These are phyloP conservation scores for Apiotrichum siamense DNA, from an alignment of 1,284 basidiomycete species.

Conservation along the genomic window DNA sequence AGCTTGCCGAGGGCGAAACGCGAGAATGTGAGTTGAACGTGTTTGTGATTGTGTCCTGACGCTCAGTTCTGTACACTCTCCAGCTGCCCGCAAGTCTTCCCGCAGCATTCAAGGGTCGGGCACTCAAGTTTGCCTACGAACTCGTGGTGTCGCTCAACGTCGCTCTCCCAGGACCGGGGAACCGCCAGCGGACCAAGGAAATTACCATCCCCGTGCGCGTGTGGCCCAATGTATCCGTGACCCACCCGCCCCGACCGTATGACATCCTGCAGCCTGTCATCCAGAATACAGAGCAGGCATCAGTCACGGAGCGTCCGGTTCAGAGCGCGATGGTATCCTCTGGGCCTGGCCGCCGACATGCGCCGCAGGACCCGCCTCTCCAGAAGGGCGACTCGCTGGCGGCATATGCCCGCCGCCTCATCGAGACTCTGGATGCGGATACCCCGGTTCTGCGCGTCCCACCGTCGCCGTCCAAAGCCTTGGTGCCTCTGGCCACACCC, in stretches of 20 bases:
- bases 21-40: slow-evolving; percentile 40
- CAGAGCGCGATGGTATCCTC: neutral
- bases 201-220: slow-evolving; percentile 37
- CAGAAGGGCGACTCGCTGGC: slow-evolving; percentile 18
- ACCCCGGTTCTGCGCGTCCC: slow-evolving; percentile 1
- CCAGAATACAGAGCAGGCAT: slow-evolving; percentile 44
- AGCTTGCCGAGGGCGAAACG: slow-evolving; percentile 35
- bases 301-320: slow-evolving; percentile 14
- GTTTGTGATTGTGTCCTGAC: neutral
- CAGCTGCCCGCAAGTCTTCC: slow-evolving; percentile 72
- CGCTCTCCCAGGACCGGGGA: slow-evolving; percentile 28
- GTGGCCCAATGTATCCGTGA: slow-evolving; percentile 40
- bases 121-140: slow-evolving; percentile 80
- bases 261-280: slow-evolving; percentile 43
- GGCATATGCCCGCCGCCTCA: slow-evolving; percentile 32
- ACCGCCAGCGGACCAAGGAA: slow-evolving; percentile 34
- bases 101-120: slow-evolving; percentile 79
- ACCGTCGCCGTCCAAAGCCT: slow-evolving; percentile 9
- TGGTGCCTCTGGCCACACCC: slow-evolving; percentile 2
- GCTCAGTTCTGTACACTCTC: slow-evolving; percentile 68
- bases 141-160: slow-evolving; percentile 63
- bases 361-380: slow-evolving; percentile 7
- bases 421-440: slow-evolving; percentile 20
- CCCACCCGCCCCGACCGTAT: slow-evolving; percentile 29
- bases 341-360: neutral